A percentile compares a stretch with the other conserved stretches of the same genome.
These are phyloP conservation scores for Arxiozyma telluris DNA, from an alignment of 1,139 yeast genomes.

Conservation along the genomic window DNA sequence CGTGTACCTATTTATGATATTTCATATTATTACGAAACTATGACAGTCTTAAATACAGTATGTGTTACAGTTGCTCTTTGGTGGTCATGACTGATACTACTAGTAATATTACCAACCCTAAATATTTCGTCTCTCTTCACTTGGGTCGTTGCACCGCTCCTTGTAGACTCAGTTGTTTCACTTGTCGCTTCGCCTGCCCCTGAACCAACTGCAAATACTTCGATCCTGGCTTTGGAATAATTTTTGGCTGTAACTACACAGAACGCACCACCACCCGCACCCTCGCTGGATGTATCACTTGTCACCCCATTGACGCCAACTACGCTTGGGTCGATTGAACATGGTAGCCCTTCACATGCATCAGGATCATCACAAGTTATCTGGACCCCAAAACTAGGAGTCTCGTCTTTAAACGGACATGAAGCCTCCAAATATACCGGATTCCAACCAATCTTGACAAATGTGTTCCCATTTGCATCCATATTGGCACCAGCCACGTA, in stretches of 20 bases:
- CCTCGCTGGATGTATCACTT: constrained; percentile 33
- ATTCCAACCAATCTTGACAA: constrained; percentile 82
- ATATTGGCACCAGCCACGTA: constrained; percentile 86
- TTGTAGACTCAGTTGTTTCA: not conserved
- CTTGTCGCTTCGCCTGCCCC: not conserved
- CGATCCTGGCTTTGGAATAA: constrained; percentile 58
- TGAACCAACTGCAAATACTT: constrained; percentile 43
- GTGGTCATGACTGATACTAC: not conserved
- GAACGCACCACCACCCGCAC: constrained; percentile 32
- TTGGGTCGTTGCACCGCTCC: constrained; percentile 4
- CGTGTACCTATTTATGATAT: no score
- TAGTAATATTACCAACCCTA: constrained; percentile 2
- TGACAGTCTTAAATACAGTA: constrained; percentile 13
- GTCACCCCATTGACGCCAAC: constrained; percentile 30
- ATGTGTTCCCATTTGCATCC: constrained; percentile 60
- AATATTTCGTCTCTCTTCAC: constrained; percentile 8
- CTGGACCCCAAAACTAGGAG: constrained; percentile 64
- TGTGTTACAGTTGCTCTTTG: constrained; percentile 7
- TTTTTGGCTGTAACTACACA: constrained; percentile 74
- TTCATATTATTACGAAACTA: constrained; percentile 2
- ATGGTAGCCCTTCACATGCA: constrained; percentile 49
- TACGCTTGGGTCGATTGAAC: constrained; percentile 46
- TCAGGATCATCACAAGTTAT: constrained; percentile 61
- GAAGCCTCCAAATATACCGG: constrained; percentile 63
- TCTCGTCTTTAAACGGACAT: constrained; percentile 42